A percentile compares a stretch with the other conserved stretches of the same genome.
These are phyloP conservation scores for Pseudoturritis turrita DNA, from an alignment of 345 rosid species.

Conservation along the genomic window DNA sequence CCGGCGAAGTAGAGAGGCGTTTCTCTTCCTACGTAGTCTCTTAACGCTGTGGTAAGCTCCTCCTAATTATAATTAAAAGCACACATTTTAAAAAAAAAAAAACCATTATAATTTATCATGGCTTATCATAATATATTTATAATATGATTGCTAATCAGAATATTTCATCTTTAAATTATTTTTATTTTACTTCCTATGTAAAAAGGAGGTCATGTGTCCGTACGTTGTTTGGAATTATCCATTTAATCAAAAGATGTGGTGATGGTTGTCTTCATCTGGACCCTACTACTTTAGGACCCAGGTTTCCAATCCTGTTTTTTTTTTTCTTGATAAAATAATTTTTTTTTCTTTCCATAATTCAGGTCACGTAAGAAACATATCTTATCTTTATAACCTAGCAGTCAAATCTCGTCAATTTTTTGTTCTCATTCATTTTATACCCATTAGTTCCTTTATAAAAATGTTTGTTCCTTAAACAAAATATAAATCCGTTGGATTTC, in stretches of 20 bases:
- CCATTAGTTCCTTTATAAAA: not conserved
- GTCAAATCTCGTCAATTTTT: not conserved
- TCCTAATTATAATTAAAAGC: slow-evolving; percentile 31
- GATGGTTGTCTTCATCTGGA: no score
- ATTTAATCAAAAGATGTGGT: no score
- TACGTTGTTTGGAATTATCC: not conserved
- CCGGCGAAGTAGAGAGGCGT: slow-evolving; percentile 73
- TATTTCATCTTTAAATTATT: not conserved
- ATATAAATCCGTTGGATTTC: no score
- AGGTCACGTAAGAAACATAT: not conserved
- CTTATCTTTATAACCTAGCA: not conserved
- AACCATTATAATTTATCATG: not conserved
- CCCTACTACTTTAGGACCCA: no score
- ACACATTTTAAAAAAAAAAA: not conserved
- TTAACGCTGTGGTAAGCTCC: slow-evolving; percentile 52
- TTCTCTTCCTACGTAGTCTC: slow-evolving; percentile 81
- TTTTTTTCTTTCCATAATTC: no score
- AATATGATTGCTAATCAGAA: not conserved
- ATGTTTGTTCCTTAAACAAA: no score
- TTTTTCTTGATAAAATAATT: no score
- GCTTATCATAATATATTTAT: not conserved
- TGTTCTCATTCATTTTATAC: not conserved
- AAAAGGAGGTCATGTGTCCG: not conserved
- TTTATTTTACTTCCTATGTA: not conserved
- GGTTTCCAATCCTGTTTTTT: no score